phyloP scores from a whole-genome alignment of 2,329 filamentous ascomycete genomes.

The Aspergillus vadensis region DNA sequence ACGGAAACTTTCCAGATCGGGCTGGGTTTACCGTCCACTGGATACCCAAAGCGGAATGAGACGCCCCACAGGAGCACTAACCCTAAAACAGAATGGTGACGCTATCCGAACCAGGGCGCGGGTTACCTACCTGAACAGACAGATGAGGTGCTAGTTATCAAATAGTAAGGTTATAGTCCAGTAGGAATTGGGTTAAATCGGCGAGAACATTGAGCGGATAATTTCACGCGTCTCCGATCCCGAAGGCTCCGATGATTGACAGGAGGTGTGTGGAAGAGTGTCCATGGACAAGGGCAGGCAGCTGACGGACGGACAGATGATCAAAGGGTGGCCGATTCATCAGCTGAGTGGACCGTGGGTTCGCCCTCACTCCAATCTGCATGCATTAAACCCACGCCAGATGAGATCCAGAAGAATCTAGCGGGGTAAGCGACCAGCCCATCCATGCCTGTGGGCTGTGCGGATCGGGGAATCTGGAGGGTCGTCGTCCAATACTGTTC shows the following conservation, averaged over 20 bases:
- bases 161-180: not conserved
- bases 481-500: conserved; percentile 16
- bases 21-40: not conserved
- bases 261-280: not conserved
- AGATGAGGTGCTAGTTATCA: not conserved
- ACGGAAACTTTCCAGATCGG: conserved; percentile 14
- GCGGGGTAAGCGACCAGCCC: conserved; percentile 17
- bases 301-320: conserved; percentile 3
- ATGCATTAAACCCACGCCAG: conserved; percentile 16
- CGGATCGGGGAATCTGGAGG: conserved; percentile 16
- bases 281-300: not conserved
- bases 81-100: not conserved
- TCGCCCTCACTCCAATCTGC: not conserved
- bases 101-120: not conserved
- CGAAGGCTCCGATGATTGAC: not conserved
- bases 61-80: not conserved
- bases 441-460: conserved; percentile 8
- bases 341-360: conserved; percentile 5
- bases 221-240: not conserved
- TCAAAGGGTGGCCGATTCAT: not conserved
- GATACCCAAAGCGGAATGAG: conserved; percentile 1
- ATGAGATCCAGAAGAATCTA: conserved; percentile 24
- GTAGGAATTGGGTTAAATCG: not conserved
- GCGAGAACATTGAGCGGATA: not conserved
- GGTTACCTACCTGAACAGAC: too few relatives aligned